Base-by-base conservation (phyloP, 1,284 basidiomycete genomes). In the Exobasidium cylindrosporum region DNA sequence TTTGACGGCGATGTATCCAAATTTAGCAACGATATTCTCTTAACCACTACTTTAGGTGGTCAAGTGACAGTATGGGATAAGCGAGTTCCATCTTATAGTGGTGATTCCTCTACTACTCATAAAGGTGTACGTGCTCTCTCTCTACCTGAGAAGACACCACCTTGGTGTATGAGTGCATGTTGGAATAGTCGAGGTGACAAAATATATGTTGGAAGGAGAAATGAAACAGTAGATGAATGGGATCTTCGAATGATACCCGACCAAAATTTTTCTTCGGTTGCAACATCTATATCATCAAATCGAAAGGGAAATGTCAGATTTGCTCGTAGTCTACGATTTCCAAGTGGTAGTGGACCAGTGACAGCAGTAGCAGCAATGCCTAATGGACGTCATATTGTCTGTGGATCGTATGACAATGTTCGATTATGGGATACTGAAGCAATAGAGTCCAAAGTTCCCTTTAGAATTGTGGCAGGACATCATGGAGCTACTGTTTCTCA, bases 381-480 rank as follows among this genome's bases (percentile, higher is more conserved):
- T 6, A 93, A 97, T 77, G 87, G 89, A 11, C 85, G 87, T 60
- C 92, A 97, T 80, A 86, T 97, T 45, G 92, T 91, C 21, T 91
- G 90, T 63, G 95, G 92, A 6, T 94, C 91, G 17, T 86, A 88
- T 61, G 95, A 98, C 82, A 97, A 97, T 76, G 86, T 98, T 62
- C 85, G 96, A 29, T 80, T 98, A 47, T 98, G 94, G 94, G 92
- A 97, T 74, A 90, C 68, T 86, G 86, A 47, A 86, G 85, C 57
- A 87, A 7, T 40, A 40, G 90, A 73, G 81, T 83, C 6, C 88
- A 89, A 73, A 83, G 76, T 77, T 7, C 73, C 76, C 3, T 97
- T 97, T 84, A 92, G 92, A 81, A 96, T 97, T 66, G 91, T 98
- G 43, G 90, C 93, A 3, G 95, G 95, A 0, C 94, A 97, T 81